Base-by-base conservation (phyloP, 2,329 filamentous ascomycete genomes). In the Amphichorda felina region DNA sequence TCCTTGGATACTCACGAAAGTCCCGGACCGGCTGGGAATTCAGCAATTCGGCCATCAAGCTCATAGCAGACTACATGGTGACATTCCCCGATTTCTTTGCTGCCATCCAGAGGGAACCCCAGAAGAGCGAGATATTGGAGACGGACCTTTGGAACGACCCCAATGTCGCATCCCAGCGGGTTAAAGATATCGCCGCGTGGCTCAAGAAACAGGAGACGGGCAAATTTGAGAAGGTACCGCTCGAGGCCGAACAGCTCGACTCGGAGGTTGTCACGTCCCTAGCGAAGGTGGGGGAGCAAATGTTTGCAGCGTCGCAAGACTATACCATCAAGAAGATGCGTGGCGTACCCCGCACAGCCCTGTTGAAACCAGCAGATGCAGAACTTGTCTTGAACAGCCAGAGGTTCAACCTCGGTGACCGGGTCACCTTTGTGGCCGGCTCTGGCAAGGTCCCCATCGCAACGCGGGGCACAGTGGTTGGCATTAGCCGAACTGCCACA, bases 241-340 rank as follows among this genome's bases (percentile, higher is more conserved):
- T 98, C 11, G 91, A 98, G 49, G 91, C 91, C 2, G 85, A 95
- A 54, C 93, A 98, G 55, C 77, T 98, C 4, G 91, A 98, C 56
- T 94, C 87, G 0, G 82, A 87, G 40, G 75, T 87, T 11, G 91
- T 96, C 42, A 80, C 79, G 64, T 61, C 75, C 36, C 81, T 98
- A 38, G 87, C 94, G 47, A 59, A 68, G 37, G 78, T 79, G 29
- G 83, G 86, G 2, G 85, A 95, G 34, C 57, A 68, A 36, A 59
- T 74, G 19, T 62, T 68, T 40, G 60, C 66, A 29, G 63, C 64
- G 17, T 69, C 66, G 11, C 57, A 69, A 13, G 63, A 68, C 11
- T 59, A 68, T 22, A 68, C 77, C 27, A 65, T 73, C 35, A 84
- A 80, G 63, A 82, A 75, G 50, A 69, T 95, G 42, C 79, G 75